Evolutionary conservation across 129 eudicot species (phyloP).

Genomic region (Cynara cardunculus): DNA sequence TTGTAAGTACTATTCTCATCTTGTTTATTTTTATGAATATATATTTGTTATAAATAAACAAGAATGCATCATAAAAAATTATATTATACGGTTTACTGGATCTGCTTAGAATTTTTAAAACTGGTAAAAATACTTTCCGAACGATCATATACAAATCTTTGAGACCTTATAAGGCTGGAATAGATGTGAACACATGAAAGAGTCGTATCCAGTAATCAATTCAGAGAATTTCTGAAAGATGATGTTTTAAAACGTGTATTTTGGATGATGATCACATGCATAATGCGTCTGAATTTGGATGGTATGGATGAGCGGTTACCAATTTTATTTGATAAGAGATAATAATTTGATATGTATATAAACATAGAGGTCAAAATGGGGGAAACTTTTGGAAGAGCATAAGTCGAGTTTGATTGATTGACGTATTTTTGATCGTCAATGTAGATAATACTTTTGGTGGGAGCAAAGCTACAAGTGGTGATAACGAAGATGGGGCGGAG

Average conservation of each 20-base stretch:
- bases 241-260: not conserved
- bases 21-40: not conserved
- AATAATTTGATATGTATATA: not conserved
- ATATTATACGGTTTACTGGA: not conserved
- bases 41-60: too few relatives aligned
- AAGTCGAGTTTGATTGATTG: not conserved
- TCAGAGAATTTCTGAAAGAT: too few relatives aligned
- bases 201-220: too few relatives aligned
- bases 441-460: constrained; percentile 56
- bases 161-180: not conserved
- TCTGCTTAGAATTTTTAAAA: too few relatives aligned
- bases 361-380: not conserved
- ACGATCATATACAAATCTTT: not conserved
- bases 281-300: not conserved
- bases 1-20: constrained; percentile 42
- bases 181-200: not conserved
- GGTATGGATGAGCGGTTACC: too few relatives aligned
- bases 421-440: not conserved
- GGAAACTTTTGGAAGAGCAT: not conserved
- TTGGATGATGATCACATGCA: not conserved
- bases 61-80: not conserved
- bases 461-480: constrained; percentile 65
- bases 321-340: not conserved
- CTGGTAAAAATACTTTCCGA: too few relatives aligned
- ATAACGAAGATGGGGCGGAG: constrained; percentile 62